phyloP scores from a whole-genome alignment of 768 basidiomycete species.

The Hygrocybe punicea region DNA sequence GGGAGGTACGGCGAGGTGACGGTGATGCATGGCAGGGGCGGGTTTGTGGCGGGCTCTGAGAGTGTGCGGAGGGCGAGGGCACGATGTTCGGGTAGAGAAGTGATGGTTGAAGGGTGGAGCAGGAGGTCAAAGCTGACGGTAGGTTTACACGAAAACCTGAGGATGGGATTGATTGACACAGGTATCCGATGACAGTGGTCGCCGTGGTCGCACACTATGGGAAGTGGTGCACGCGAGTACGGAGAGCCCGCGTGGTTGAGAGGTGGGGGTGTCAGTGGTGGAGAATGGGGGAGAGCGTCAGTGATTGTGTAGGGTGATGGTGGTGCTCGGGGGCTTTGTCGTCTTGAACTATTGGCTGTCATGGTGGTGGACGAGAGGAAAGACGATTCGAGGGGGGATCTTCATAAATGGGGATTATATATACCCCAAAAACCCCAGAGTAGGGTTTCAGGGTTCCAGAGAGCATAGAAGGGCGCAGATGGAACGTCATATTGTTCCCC shows the following conservation, averaged over 20 bases:
- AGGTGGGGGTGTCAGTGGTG: slow-evolving; percentile 32
- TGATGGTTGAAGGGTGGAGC: slow-evolving; percentile 28
- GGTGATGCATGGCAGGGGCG: slow-evolving; percentile 20
- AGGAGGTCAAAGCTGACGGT: slow-evolving; percentile 40
- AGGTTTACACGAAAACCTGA: slow-evolving; percentile 39
- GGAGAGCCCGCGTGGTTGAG: slow-evolving; percentile 32
- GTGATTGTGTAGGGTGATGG: background rate
- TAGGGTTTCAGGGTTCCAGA: background rate
- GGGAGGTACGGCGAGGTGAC: slow-evolving; percentile 19
- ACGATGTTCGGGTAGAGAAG: slow-evolving; percentile 12
- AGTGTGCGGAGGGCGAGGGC: slow-evolving; percentile 17
- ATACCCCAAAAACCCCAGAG: background rate
- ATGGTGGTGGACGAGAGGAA: background rate
- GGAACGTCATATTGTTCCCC: too few relatives aligned
- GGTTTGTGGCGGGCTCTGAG: slow-evolving; percentile 22
- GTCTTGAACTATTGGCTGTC: background rate
- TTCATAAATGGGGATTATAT: background rate
- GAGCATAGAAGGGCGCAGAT: too few relatives aligned
- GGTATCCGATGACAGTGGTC: background rate
- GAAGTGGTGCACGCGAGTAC: slow-evolving; percentile 22
- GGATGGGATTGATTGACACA: slow-evolving; percentile 43
- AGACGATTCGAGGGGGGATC: background rate
- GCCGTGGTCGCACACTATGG: slow-evolving; percentile 14
- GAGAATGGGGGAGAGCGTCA: background rate
- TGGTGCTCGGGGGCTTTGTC: background rate